Evolutionary conservation across 768 basidiomycete species (phyloP), one percentile per base, ranked within the genome.

Genomic region (Cystofilobasidium macerans): DNA sequence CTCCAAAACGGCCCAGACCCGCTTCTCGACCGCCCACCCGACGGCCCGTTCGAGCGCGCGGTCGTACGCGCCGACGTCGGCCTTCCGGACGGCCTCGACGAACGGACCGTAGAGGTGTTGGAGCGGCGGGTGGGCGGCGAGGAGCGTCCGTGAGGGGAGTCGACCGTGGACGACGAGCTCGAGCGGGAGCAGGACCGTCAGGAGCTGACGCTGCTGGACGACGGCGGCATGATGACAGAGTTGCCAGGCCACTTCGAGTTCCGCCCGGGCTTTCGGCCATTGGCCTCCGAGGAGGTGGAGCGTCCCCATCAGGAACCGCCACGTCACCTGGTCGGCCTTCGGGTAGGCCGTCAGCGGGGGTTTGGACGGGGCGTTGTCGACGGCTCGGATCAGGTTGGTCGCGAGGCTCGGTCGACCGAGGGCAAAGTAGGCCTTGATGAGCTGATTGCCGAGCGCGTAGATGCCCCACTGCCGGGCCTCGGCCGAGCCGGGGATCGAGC

Each of bases 391-490:
- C 64, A 99, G 86, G 71, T 90, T 97, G 77, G 89, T 90, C 24
- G 90, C 86, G 20, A 98, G 79, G 1, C 89, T 88, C 75, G 95
- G 93, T 64, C 87, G 82, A 76, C 86, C 75, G 76, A 84, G 93
- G 71, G 86, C 85, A 81, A 98, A 97, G 78, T 98, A 98, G 57
- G 85, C 87, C 76, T 98, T 98, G 75, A 99, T 78, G 63, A 92
- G 85, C 58, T 94, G 79, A 20, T 86, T 87, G 0, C 93, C 92
- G 18, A 95, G 83, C 71, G 91, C 89, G 77, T 98, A 98, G 1
- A 92, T 91, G 85, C 90, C 91, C 87, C 78, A 88, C 88, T 71
- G 90, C 79, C 43, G 87, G 86, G 75, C 88, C 65, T 75, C 72
- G 1, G 53, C 12, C 8, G 73, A 74, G 65, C 73, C 73, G 72